These are phyloP conservation scores for Zymoseptoria brevis DNA, from an alignment of 2,329 filamentous ascomycete genomes.

Conservation along the genomic window DNA sequence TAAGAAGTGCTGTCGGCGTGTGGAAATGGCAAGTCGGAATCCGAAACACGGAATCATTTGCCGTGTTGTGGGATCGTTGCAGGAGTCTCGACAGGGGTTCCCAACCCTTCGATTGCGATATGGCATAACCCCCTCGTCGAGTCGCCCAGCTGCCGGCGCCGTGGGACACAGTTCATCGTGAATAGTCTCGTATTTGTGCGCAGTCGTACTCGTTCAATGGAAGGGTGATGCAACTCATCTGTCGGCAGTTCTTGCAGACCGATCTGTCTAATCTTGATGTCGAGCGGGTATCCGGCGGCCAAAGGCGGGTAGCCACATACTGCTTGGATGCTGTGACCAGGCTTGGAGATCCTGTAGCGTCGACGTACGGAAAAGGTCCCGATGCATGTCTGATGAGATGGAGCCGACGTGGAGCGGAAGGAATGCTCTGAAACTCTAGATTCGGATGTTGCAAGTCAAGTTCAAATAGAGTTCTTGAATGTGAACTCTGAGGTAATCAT, in stretches of 20 bases:
- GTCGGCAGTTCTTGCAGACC: too few relatives aligned
- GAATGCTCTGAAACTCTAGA: background rate
- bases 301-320: background rate
- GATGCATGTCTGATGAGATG: background rate
- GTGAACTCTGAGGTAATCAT: background rate
- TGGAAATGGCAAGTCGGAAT: background rate
- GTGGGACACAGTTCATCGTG: too few relatives aligned
- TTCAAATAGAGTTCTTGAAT: background rate
- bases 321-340: background rate
- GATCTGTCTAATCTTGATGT: too few relatives aligned
- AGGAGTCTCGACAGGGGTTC: background rate
- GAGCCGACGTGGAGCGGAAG: too few relatives aligned
- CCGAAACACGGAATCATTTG: background rate
- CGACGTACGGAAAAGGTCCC: background rate
- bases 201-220: too few relatives aligned
- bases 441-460: background rate
- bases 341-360: background rate
- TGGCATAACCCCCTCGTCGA: background rate
- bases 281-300: too few relatives aligned
- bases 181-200: too few relatives aligned
- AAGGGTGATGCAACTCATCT: too few relatives aligned
- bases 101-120: background rate
- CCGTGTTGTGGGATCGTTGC: background rate
- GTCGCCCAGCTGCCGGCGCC: background rate
- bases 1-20: background rate